phyloP scores from a whole-genome alignment of 176 grass and related monocot genomes.

The Pontederia paniculata region DNA sequence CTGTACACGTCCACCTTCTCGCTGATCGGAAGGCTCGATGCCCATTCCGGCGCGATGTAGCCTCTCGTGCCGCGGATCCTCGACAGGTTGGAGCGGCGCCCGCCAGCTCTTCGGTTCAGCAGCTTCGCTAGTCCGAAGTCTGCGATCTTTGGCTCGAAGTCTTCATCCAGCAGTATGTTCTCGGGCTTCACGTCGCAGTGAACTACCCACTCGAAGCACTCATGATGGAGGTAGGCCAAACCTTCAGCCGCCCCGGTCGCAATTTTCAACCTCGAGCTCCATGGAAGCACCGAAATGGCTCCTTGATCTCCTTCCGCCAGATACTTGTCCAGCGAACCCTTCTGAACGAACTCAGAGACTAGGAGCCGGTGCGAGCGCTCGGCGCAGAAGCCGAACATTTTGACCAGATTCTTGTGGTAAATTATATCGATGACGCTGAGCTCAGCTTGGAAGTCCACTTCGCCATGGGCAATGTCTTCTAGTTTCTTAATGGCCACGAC shows the following conservation, averaged over 20 bases:
- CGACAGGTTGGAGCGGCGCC: slow-evolving; percentile 4
- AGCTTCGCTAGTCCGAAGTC: slow-evolving; percentile 23
- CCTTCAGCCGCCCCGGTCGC: slow-evolving; percentile 27
- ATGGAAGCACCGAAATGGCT: slow-evolving; percentile 2
- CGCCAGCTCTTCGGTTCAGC: slow-evolving; percentile 9
- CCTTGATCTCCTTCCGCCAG: neutral
- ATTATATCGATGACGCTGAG: slow-evolving; percentile 23
- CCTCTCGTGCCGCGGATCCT: slow-evolving; percentile 23
- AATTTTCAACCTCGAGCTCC: slow-evolving; percentile 27
- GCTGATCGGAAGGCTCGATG: slow-evolving; percentile 20
- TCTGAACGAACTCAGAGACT: slow-evolving; percentile 24
- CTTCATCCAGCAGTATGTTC: slow-evolving; percentile 22
- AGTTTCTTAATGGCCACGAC: slow-evolving; percentile 19
- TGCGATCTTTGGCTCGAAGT: slow-evolving; percentile 31
- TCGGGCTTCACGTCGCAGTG: slow-evolving; percentile 54
- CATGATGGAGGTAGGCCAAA: slow-evolving; percentile 38
- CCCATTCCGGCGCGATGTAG: slow-evolving; percentile 30
- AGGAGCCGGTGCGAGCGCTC: slow-evolving; percentile 15
- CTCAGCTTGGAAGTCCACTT: slow-evolving; percentile 22
- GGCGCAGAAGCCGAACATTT: slow-evolving; percentile 23
- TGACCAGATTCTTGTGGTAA: slow-evolving; percentile 28
- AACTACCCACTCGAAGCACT: slow-evolving; percentile 52
- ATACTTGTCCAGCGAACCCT: slow-evolving; percentile 26
- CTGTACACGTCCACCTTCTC: slow-evolving; percentile 29
- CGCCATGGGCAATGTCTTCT: slow-evolving; percentile 19